phyloP scores from a whole-genome alignment of 345 rosid species.

The Hevea brasiliensis region DNA sequence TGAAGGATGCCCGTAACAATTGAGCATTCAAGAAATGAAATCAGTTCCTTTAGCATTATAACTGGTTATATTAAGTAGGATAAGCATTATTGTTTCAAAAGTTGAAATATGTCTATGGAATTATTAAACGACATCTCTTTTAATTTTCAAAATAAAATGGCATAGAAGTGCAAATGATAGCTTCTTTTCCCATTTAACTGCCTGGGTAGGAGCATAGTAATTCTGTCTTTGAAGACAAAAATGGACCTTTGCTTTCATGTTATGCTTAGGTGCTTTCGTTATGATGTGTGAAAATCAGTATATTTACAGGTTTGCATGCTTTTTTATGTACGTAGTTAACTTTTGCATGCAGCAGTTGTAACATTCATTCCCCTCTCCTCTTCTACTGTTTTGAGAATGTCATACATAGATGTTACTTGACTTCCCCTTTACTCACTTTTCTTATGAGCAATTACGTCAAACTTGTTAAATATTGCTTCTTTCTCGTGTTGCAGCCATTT shows the following conservation, averaged over 20 bases:
- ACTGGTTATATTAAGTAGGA: background rate
- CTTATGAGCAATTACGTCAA: background rate
- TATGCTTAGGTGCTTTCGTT: background rate
- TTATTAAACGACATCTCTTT: background rate
- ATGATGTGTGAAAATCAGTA: background rate
- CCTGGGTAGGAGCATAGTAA: no score
- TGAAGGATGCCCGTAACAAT: no score
- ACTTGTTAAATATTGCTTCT: background rate
- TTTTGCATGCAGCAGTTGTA: background rate
- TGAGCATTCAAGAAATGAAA: background rate
- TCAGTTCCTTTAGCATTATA: no score
- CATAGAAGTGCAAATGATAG: background rate
- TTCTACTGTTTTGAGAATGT: background rate
- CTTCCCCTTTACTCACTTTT: background rate
- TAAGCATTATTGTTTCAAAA: background rate
- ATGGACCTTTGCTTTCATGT: background rate
- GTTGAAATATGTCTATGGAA: background rate
- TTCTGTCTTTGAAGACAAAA: background rate
- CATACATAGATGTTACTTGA: background rate
- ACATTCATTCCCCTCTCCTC: background rate
- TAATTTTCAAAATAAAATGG: background rate
- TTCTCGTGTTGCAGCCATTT: slow-evolving; percentile 64
- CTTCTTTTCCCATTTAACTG: background rate
- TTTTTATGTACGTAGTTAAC: background rate
- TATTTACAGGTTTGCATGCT: background rate